Conservation (phyloP, 176 grass and related monocot genomes). For the Triticum aestivum region DNA sequence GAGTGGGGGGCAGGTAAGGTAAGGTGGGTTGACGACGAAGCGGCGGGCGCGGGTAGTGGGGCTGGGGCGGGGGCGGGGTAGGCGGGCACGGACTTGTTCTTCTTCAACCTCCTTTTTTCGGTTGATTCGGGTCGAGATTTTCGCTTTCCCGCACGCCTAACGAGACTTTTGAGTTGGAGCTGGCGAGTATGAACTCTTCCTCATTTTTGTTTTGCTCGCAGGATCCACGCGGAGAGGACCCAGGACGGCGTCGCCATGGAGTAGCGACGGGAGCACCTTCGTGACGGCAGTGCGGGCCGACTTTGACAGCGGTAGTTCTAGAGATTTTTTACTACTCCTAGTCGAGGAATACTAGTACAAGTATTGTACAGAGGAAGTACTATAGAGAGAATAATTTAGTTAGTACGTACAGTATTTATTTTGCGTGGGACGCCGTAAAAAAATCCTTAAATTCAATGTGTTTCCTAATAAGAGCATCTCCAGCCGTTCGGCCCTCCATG, state of each 20-base stretch:
- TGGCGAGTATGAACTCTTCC: not conserved
- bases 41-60: not conserved
- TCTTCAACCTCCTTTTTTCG: constrained; percentile 7
- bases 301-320: not conserved
- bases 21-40: not conserved
- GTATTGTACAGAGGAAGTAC: no score
- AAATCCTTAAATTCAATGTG: no score
- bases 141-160: not conserved
- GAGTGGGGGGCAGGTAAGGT: not conserved
- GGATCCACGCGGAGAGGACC: constrained; percentile 3
- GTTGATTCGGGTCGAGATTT: not conserved
- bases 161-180: not conserved
- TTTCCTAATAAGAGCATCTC: no score
- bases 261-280: not conserved
- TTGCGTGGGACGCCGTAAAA: no score
- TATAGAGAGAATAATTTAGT: no score
- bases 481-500: no score
- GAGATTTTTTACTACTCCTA: not conserved
- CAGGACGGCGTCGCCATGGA: not conserved
- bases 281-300: not conserved
- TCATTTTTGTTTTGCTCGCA: not conserved
- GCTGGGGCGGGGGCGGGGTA: not conserved
- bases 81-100: not conserved
- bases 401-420: no score
- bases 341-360: no score